Evolutionary conservation across 805 yeast genomes (phyloP).

Genomic region (Jamesozyma lodderae): DNA sequence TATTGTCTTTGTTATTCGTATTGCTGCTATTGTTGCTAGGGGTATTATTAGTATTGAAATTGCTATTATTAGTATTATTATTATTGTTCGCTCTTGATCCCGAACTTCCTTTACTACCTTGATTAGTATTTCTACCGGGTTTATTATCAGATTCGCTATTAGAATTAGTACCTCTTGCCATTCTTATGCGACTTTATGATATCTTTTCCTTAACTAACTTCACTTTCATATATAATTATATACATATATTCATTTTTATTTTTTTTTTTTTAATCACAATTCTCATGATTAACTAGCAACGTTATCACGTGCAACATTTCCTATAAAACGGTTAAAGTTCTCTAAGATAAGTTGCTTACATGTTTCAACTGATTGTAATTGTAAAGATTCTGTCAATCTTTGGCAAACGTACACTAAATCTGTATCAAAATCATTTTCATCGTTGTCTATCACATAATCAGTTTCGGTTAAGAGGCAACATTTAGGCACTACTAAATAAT

Average conservation of each 20-base stretch:
- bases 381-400: conserved; percentile 5
- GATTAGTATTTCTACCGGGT: not conserved
- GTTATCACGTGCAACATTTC: not conserved
- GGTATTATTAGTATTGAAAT: conserved; percentile 5
- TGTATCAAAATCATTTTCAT: conserved; percentile 4
- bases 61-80: conserved; percentile 5
- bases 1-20: not conserved
- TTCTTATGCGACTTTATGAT: conserved; percentile 7
- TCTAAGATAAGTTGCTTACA: conserved; percentile 8
- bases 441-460: conserved; percentile 32
- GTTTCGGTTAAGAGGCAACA: conserved; percentile 42
- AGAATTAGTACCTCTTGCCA: conserved; percentile 20
- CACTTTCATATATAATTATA: no score
- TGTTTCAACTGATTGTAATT: conserved; percentile 3
- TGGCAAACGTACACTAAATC: conserved; percentile 11
- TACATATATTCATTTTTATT: not conserved
- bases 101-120: not conserved
- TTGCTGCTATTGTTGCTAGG: conserved; percentile 3
- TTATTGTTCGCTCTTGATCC: not conserved
- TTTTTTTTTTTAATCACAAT: not conserved
- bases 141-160: conserved; percentile 27
- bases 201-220: no score
- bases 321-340: conserved; percentile 10
- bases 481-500: conserved; percentile 21
- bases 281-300: no score